Conservation (phyloP, 768 basidiomycete species). For the Tricholoma sp. region DNA sequence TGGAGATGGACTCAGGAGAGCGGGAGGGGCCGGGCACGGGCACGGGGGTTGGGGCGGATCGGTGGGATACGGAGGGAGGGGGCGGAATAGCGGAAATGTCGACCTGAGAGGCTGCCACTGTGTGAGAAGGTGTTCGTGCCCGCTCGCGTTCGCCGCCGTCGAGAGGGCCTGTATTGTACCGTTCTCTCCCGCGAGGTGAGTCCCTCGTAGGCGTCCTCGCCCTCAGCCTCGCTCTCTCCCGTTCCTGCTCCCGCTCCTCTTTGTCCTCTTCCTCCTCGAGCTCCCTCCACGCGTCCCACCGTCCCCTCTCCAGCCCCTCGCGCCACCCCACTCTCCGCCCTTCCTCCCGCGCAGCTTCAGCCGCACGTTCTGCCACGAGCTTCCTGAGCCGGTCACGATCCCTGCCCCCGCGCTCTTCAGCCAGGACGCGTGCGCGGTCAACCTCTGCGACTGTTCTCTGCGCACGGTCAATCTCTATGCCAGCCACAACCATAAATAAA, state of each 20-base stretch:
- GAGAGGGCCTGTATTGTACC: not conserved
- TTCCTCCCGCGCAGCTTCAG: constrained; percentile 49
- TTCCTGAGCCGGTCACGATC: constrained; percentile 42
- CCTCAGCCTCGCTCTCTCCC: no score
- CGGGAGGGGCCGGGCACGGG: not conserved
- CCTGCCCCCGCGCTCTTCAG: constrained; percentile 40
- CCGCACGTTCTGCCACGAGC: constrained; percentile 40
- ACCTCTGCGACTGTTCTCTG: constrained; percentile 46
- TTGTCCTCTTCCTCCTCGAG: constrained; percentile 5
- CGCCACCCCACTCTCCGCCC: constrained; percentile 47
- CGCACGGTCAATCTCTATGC: constrained; percentile 46
- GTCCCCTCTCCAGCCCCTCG: constrained; percentile 36
- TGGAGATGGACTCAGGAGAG: constrained; percentile 13
- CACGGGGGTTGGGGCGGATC: constrained; percentile 2
- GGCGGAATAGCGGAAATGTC: constrained; percentile 6
- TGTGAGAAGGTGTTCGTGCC: constrained; percentile 2
- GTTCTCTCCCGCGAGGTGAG: not conserved
- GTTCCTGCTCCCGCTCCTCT: not conserved
- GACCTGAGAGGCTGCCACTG: constrained; percentile 10
- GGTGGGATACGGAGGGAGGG: constrained; percentile 9
- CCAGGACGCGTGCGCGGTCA: constrained; percentile 42
- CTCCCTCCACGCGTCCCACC: constrained; percentile 11
- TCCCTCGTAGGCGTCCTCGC: no score
- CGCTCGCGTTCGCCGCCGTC: not conserved
- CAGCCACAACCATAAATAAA: not conserved